Conservation (phyloP, 2,329 filamentous ascomycete species). For the Lachnellula subtilissima region DNA sequence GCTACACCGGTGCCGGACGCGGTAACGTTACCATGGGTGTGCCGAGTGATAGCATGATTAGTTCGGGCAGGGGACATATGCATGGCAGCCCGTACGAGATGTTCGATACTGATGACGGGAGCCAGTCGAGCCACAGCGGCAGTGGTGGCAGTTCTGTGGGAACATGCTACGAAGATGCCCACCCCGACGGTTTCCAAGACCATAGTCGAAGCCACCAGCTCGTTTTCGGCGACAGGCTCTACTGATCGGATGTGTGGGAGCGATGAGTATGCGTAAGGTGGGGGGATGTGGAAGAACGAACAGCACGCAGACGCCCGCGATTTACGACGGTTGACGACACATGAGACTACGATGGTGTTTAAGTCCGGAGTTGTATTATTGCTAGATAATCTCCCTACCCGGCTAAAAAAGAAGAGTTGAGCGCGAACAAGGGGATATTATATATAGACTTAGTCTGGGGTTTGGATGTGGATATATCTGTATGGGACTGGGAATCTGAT, state of each 20-base stretch:
- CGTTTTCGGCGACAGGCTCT: slow-evolving; percentile 41
- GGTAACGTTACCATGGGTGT: slow-evolving; percentile 15
- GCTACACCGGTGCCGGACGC: slow-evolving; percentile 15
- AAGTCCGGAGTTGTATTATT: slow-evolving; percentile 14
- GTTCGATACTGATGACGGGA: slow-evolving; percentile 43
- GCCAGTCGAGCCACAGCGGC: slow-evolving; percentile 32
- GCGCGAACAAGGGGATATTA: background rate
- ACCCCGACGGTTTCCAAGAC: slow-evolving; percentile 23
- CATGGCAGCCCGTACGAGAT: slow-evolving; percentile 36
- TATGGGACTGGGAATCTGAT: background rate
- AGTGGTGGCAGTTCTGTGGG: slow-evolving; percentile 9
- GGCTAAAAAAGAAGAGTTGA: too few relatives aligned
- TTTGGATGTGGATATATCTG: background rate
- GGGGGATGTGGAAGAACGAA: background rate
- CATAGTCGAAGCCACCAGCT: slow-evolving; percentile 29
- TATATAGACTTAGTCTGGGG: background rate
- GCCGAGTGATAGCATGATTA: slow-evolving; percentile 13
- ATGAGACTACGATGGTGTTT: slow-evolving; percentile 7
- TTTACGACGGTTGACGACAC: slow-evolving; percentile 17
- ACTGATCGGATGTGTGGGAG: slow-evolving; percentile 27
- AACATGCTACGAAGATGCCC: slow-evolving; percentile 41
- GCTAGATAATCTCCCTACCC: background rate
- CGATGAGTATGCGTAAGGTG: background rate
- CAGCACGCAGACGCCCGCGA: background rate
- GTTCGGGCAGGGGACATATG: slow-evolving; percentile 8